A percentile compares a stretch with the other conserved stretches of the same genome.
Conservation (phyloP, 192 early-diverging fungal genomes). For the Coemansia sp. region DNA sequence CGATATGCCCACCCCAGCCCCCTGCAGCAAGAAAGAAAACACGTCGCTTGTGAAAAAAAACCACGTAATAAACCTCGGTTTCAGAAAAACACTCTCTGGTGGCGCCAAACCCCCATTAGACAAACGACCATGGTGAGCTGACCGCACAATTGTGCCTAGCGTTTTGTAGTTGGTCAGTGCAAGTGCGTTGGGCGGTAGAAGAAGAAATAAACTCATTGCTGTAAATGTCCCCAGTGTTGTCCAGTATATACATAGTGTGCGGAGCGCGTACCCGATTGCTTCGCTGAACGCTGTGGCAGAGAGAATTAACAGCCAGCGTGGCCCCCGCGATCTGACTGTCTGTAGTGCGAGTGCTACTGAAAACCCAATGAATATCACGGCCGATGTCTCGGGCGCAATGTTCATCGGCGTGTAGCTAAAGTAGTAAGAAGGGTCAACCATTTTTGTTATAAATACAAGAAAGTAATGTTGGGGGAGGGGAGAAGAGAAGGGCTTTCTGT, state of each 20-base stretch:
- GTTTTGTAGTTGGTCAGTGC: constrained; percentile 43
- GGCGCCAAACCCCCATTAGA: too few species aligned
- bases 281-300: constrained; percentile 20
- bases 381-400: constrained; percentile 9
- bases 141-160: constrained; percentile 14
- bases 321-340: constrained; percentile 1
- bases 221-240: constrained; percentile 19
- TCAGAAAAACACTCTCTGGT: constrained; percentile 12
- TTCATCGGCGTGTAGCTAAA: constrained; percentile 19
- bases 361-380: constrained; percentile 4
- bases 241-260: constrained; percentile 20
- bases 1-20: constrained; percentile 21
- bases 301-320: constrained; percentile 7
- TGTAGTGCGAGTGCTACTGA: constrained; percentile 1
- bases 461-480: neutral
- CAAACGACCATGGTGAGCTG: neutral
- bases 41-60: constrained; percentile 40
- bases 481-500: too few species aligned
- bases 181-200: constrained; percentile 35
- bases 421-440: constrained; percentile 13
- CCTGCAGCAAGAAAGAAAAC: constrained; percentile 29
- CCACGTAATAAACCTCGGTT: constrained; percentile 28
- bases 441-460: neutral
- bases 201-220: constrained; percentile 28
- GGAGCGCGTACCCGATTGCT: constrained; percentile 26